Base-by-base conservation (phyloP, 108 stramenopile genomes). In the Nitzschia palea region DNA sequence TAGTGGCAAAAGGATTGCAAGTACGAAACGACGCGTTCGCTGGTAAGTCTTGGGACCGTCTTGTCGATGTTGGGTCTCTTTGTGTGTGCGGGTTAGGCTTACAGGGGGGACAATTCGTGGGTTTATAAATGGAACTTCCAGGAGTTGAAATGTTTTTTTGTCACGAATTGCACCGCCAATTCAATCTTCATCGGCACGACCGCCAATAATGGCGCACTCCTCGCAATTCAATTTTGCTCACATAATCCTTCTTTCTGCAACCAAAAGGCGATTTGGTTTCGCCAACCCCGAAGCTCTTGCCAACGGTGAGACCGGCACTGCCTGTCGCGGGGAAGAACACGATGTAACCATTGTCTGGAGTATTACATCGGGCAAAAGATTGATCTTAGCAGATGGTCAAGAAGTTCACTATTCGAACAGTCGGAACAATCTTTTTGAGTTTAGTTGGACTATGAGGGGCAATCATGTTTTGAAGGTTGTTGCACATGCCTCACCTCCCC, bases 311-410 rank as follows among this genome's bases (percentile, higher is more conserved):
- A 91, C 91, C 34, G 94, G 91, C 27, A 92, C 88, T 17, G 90
- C 80, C 26, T 91, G 90, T 51, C 87, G 94, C 36, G 94, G 94
- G 6, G 91, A 95, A 78, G 94, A 95, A 63, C 94, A 95, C 65
- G 94, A 95, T 64, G 83, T 95, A 37, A 90, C 87, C 44, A 67
- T 95, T 36, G 86, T 93, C 31, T 95, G 94, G 94, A 78, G 75
- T 65, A 67, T 95, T 40, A 91, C 94, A 8, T 85, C 83, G 31
- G 94, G 94, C 33, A 95, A 95, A 58, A 80, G 90, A 25, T 60
- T 88, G 20, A 76, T 91, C 40, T 56, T 90, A 64, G 77, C 78
- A 2, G 93, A 94, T 62, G 90, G 90, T 18, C 84, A 90, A 51
- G 94, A 91, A 65, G 78, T 90, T 29, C 88, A 91, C 47, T 91